These are phyloP conservation scores for Brassica carinata DNA, from an alignment of 345 rosid genomes.

Conservation along the genomic window DNA sequence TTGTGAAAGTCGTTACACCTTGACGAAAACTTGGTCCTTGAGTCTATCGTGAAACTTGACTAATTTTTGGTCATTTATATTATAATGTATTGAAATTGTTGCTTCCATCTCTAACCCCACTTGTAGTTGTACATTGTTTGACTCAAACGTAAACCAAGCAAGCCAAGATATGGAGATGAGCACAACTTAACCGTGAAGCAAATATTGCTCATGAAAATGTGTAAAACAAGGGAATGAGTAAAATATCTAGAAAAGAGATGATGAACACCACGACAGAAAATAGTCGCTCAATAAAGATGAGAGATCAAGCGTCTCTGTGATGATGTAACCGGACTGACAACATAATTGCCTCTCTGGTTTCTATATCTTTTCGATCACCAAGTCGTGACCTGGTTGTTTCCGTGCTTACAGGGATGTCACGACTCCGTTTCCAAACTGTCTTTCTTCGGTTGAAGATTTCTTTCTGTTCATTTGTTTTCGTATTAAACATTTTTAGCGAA, in stretches of 20 bases:
- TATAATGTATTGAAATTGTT: background rate
- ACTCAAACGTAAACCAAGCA: background rate
- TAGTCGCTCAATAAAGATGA: background rate
- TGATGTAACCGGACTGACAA: too few relatives aligned
- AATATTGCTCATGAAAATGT: background rate
- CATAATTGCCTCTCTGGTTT: too few relatives aligned
- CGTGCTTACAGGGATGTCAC: too few relatives aligned
- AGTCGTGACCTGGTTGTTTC: too few relatives aligned
- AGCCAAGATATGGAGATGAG: background rate
- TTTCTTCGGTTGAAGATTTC: too few relatives aligned
- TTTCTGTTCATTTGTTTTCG: too few relatives aligned
- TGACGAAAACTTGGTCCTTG: slow-evolving; percentile 24
- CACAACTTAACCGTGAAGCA: background rate
- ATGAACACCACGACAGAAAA: background rate
- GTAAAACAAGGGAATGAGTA: background rate
- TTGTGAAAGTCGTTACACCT: slow-evolving; percentile 26
- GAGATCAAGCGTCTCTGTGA: too few relatives aligned
- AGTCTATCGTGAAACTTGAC: slow-evolving; percentile 5
- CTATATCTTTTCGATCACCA: too few relatives aligned
- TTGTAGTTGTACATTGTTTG: background rate
- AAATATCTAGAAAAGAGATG: background rate
- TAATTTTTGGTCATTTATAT: background rate
- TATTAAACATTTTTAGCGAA: too few relatives aligned
- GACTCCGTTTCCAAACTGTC: too few relatives aligned
- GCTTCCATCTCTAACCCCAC: background rate